These are phyloP conservation scores for Naganishia vaughanmartiniae DNA, from an alignment of 768 basidiomycete species.

Conservation along the genomic window DNA sequence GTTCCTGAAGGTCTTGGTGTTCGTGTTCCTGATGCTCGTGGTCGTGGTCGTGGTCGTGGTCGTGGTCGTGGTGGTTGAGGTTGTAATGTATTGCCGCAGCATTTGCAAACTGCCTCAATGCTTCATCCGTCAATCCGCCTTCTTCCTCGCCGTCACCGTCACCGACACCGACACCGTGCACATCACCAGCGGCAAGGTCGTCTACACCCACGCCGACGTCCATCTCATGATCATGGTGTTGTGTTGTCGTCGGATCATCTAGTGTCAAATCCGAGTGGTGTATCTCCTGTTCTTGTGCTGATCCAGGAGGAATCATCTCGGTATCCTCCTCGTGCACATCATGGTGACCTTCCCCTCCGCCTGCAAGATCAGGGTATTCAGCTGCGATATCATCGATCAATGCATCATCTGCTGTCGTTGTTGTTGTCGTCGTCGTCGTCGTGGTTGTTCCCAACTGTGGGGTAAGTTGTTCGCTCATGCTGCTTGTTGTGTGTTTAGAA, in stretches of 20 bases:
- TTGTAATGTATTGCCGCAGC: slow-evolving; percentile 19
- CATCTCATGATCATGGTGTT: background rate
- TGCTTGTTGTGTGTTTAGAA: background rate
- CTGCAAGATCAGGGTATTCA: slow-evolving; percentile 14
- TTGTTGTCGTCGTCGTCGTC: background rate
- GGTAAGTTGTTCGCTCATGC: background rate
- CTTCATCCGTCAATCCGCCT: slow-evolving; percentile 6
- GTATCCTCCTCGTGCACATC: background rate
- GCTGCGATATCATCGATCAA: slow-evolving; percentile 20
- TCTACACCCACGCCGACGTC: background rate
- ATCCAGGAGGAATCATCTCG: too few relatives aligned
- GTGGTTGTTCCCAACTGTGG: too few relatives aligned
- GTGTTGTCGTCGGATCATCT: background rate
- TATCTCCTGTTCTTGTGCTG: too few relatives aligned
- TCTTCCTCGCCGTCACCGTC: background rate
- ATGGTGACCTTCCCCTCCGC: background rate
- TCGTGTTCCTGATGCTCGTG: background rate
- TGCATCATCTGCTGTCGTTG: background rate
- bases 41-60: background rate
- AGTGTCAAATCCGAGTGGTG: too few relatives aligned
- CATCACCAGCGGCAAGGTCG: background rate
- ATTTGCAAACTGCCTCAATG: slow-evolving; percentile 24
- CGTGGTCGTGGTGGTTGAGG: background rate
- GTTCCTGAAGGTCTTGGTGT: background rate
- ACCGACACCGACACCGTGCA: too few relatives aligned